These are phyloP conservation scores for Geum urbanum DNA, from an alignment of 306 rosid genomes.

Conservation along the genomic window DNA sequence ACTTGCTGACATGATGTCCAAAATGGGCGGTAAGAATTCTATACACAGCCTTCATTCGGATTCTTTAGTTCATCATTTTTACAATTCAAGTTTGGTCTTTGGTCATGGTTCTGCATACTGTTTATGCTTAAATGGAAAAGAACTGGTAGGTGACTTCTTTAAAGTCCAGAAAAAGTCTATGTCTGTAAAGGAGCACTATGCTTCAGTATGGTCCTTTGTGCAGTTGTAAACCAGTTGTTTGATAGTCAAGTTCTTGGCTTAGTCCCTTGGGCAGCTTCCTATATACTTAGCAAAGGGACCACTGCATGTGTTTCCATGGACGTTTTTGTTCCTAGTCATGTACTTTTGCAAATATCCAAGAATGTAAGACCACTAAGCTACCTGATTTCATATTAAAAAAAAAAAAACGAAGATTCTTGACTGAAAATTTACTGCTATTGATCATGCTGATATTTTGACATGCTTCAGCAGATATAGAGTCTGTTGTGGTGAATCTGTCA, in stretches of 20 bases:
- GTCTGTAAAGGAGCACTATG: background rate
- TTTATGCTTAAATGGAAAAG: background rate
- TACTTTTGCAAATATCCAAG: background rate
- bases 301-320: constrained; percentile 15
- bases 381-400: too few species aligned
- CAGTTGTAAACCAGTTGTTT: background rate
- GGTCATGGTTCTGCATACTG: constrained; percentile 7
- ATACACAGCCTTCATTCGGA: background rate
- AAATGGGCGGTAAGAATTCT: constrained; percentile 49
- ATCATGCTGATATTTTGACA: background rate
- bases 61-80: background rate
- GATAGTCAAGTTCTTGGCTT: background rate
- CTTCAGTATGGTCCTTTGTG: background rate
- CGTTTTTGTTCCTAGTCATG: background rate
- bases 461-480: constrained; percentile 56
- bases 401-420: too few species aligned
- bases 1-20: constrained; percentile 56
- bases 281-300: constrained; percentile 10
- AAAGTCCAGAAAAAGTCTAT: background rate
- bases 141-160: background rate
- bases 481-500: constrained; percentile 55
- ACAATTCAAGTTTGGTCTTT: background rate
- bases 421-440: too few species aligned
- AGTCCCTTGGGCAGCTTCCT: background rate
- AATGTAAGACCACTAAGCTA: too few species aligned